Base-by-base conservation (phyloP, 768 basidiomycete genomes). In the Xerocomellus chrysenteron region DNA sequence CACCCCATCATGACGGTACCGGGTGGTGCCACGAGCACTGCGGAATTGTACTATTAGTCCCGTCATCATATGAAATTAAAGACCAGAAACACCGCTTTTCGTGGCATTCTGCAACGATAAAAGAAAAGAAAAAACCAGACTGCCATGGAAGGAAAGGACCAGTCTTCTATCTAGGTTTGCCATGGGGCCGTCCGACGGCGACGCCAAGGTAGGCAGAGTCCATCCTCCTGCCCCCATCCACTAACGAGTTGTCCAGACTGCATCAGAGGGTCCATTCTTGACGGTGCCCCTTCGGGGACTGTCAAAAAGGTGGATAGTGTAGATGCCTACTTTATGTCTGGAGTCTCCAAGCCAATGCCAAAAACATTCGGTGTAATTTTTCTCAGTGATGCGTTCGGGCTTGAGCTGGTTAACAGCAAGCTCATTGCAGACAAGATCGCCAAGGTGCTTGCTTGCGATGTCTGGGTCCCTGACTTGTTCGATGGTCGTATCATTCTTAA, bases 381-480 rank as follows among this genome's bases (percentile, higher is more conserved):
- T 7, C 69, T 85, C 32, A 84, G 80, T 0, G 84, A 87, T 57
- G 76, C 74, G 13, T 88, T 84, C 56, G 84, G 83, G 0, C 69
- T 86, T 6, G 71, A 75, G 5, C 64, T 85, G 16, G 59, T 74
- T 36, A 85, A 86, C 59, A 74, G 70, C 58, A 83, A 82, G 61
- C 75, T 88, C 54, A 71, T 86, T 6, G 84, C 84, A 2, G 84
- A 87, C 67, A 70, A 74, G 28, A 64, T 85, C 24, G 76, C 83
- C 9, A 69, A 76, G 54, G 61, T 69, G 17, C 62, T 86, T 30
- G 69, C 73, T 17, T 82, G 84, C 58, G 85, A 87, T 60, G 84
- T 85, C 17, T 87, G 82, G 80, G 74, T 84, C 17, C 85, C 85
- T 10, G 83, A 87, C 68, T 67, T 83, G 47, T 87, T 85, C 60